A percentile compares a stretch with the other conserved stretches of the same genome.
Conservation (phyloP, 768 basidiomycete genomes). For the Xerocomellus dryophilus region DNA sequence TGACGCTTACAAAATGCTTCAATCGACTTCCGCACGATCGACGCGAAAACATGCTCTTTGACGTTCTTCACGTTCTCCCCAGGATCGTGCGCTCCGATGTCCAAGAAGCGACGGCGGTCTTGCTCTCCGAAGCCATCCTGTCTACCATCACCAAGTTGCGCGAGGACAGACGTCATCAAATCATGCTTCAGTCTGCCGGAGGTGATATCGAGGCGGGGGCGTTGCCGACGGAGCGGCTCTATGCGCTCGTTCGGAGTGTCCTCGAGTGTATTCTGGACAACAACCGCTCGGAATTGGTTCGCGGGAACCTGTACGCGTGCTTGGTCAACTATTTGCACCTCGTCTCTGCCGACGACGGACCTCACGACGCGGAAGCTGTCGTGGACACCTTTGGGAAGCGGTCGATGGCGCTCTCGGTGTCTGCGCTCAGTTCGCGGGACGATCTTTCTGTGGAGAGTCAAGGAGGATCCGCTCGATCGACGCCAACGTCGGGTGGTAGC, state of each 20-base stretch:
- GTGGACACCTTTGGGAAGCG: slow-evolving; percentile 24
- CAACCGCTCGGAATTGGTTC: slow-evolving; percentile 78
- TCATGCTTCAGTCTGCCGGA: slow-evolving; percentile 61
- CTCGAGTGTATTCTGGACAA: slow-evolving; percentile 73
- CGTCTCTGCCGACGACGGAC: slow-evolving; percentile 25
- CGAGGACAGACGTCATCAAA: slow-evolving; percentile 72
- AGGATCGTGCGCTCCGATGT: slow-evolving; percentile 63
- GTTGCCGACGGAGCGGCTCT: slow-evolving; percentile 77
- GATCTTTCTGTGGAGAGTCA: slow-evolving; percentile 40
- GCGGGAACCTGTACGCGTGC: slow-evolving; percentile 92
- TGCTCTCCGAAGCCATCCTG: slow-evolving; percentile 79
- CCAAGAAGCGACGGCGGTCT: slow-evolving; percentile 70
- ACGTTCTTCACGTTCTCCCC: slow-evolving; percentile 81
- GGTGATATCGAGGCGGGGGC: slow-evolving; percentile 63
- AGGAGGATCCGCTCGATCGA: slow-evolving; percentile 23
- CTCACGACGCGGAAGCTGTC: slow-evolving; percentile 10
- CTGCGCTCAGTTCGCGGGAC: slow-evolving; percentile 37
- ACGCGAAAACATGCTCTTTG: slow-evolving; percentile 86
- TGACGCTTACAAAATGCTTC: slow-evolving; percentile 84
- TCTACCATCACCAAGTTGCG: slow-evolving; percentile 86
- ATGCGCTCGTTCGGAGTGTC: slow-evolving; percentile 66
- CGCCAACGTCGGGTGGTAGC: slow-evolving; percentile 13
- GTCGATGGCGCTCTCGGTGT: slow-evolving; percentile 33
- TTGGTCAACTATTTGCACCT: slow-evolving; percentile 88
- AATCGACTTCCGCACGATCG: slow-evolving; percentile 75